Conservation (phyloP, 2,329 filamentous ascomycete species). For the Piedraia hortae region DNA sequence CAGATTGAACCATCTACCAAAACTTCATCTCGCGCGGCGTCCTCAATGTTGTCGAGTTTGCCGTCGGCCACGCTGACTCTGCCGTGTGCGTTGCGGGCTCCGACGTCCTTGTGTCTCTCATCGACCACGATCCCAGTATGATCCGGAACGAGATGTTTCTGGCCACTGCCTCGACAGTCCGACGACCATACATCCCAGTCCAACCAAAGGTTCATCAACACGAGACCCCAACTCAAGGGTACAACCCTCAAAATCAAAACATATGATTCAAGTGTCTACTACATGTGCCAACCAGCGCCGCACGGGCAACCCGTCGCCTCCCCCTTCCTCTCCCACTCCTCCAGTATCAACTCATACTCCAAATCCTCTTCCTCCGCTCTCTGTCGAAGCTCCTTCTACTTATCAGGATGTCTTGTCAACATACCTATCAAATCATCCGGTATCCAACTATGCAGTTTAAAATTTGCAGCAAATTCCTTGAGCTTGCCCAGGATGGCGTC, state of each 20-base stretch:
- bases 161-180: too few species aligned
- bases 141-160: constrained; percentile 82
- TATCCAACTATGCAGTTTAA: constrained; percentile 82
- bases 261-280: too few species aligned
- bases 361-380: constrained; percentile 57
- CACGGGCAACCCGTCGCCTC: too few species aligned
- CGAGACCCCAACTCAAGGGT: too few species aligned
- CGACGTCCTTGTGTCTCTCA: constrained; percentile 75
- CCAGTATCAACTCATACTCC: constrained; percentile 19
- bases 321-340: constrained; percentile 13
- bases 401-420: constrained; percentile 82
- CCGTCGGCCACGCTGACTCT: constrained; percentile 60
- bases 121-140: constrained; percentile 87
- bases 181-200: too few species aligned
- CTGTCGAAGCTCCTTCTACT: constrained; percentile 78
- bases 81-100: constrained; percentile 73
- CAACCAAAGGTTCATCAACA: too few species aligned
- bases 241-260: too few species aligned
- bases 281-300: too few species aligned
- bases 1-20: too few species aligned
- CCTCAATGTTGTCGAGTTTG: constrained; percentile 72
- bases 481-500: constrained; percentile 80
- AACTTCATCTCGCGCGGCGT: constrained; percentile 77
- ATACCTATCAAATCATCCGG: constrained; percentile 80
- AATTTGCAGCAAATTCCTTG: constrained; percentile 79